phyloP scores from a whole-genome alignment of 2,329 filamentous ascomycete genomes.

The Colletotrichum plurivorum region DNA sequence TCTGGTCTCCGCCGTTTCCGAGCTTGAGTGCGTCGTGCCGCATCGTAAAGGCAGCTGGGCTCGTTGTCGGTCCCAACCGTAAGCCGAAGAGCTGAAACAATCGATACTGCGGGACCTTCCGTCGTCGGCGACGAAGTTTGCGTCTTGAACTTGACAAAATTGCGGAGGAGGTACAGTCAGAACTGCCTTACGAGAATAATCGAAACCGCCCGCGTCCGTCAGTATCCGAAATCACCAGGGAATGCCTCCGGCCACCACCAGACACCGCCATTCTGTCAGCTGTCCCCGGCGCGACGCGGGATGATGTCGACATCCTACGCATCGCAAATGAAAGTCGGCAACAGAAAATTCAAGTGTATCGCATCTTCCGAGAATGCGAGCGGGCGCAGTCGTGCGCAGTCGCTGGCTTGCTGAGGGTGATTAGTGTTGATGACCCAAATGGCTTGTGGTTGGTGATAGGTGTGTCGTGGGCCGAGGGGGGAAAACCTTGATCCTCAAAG shows the following conservation, averaged over 20 bases:
- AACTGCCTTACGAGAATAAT: neutral
- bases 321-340: neutral
- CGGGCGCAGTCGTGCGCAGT: slow-evolving; percentile 12
- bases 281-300: neutral
- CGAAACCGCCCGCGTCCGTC: neutral
- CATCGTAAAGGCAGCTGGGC: slow-evolving; percentile 2
- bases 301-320: neutral
- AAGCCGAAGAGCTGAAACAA: neutral
- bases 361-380: slow-evolving; percentile 7
- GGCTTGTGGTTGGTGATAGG: slow-evolving; percentile 18
- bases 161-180: slow-evolving; percentile 1
- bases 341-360: slow-evolving; percentile 2
- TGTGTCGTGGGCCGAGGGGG: slow-evolving; percentile 29
- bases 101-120: slow-evolving; percentile 5
- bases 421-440: slow-evolving; percentile 20
- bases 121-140: slow-evolving; percentile 10
- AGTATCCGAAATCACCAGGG: neutral
- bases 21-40: neutral
- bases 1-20: neutral
- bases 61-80: slow-evolving; percentile 12
- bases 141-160: neutral
- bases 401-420: slow-evolving; percentile 17
- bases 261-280: slow-evolving; percentile 17
- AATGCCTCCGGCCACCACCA: neutral
- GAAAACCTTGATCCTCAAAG: slow-evolving; percentile 35